Conservation (phyloP, 805 yeast species). For the Candida ortonii region DNA sequence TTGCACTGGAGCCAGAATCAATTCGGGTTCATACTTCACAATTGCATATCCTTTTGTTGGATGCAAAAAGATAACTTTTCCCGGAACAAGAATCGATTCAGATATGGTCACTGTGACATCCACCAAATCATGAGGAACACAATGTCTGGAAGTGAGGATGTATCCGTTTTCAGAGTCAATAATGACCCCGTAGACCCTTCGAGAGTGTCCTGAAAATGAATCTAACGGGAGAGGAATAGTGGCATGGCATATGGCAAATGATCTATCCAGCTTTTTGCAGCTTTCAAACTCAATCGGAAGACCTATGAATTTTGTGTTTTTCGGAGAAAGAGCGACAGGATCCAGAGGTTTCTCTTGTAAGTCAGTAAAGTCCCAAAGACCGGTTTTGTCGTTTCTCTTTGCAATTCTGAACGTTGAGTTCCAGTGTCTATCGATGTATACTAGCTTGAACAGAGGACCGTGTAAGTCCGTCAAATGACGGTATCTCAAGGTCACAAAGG, state of each 20-base stretch:
- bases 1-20: slow-evolving; percentile 66
- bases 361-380: slow-evolving; percentile 53
- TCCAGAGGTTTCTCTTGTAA: slow-evolving; percentile 62
- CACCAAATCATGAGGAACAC: slow-evolving; percentile 78
- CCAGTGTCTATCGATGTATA: slow-evolving; percentile 86
- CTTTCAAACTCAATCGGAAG: slow-evolving; percentile 56
- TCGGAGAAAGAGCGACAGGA: slow-evolving; percentile 50
- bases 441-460: slow-evolving; percentile 61
- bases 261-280: slow-evolving; percentile 56
- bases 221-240: slow-evolving; percentile 70
- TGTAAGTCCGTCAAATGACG: slow-evolving; percentile 82
- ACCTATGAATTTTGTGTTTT: slow-evolving; percentile 66
- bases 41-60: slow-evolving; percentile 86
- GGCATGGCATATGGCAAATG: slow-evolving; percentile 70
- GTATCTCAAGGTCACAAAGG: slow-evolving; percentile 65
- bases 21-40: slow-evolving; percentile 72
- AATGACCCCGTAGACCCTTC: slow-evolving; percentile 72
- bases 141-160: slow-evolving; percentile 71
- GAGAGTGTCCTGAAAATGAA: slow-evolving; percentile 61
- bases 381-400: slow-evolving; percentile 52
- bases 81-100: slow-evolving; percentile 79
- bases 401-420: slow-evolving; percentile 66
- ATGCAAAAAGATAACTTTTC: slow-evolving; percentile 75
- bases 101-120: slow-evolving; percentile 80
- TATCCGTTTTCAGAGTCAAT: slow-evolving; percentile 79